Evolutionary conservation across 176 grass and related monocot genomes (phyloP).

Genomic region (Triticum aestivum): IWGSC_CS_RefSeq_v2.1 NC_057814.1:390165025-390165524

Average conservation of each 20-base stretch:
- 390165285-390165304: constrained; percentile 96
- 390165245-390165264: constrained; percentile 90
- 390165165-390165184: constrained; percentile 89
- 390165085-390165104: not conserved
- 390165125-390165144: constrained; percentile 75
- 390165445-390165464: not conserved
- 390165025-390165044: not conserved
- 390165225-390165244: constrained; percentile 91
- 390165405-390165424: not conserved
- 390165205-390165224: constrained; percentile 97
- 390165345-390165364: constrained; percentile 20
- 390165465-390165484: not conserved
- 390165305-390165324: constrained; percentile 31
- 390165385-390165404: not conserved
- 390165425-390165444: constrained; percentile 1
- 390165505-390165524: not conserved
- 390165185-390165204: constrained; percentile 73
- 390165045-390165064: not conserved
- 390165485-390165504: not conserved
- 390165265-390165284: constrained; percentile 99
- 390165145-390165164: constrained; percentile 82
- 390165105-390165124: not conserved
- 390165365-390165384: constrained; percentile 9
- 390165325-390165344: not conserved
- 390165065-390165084: constrained; percentile 11